Conservation (phyloP, 2,329 filamentous ascomycete genomes). For the Microsporum canis region DNA sequence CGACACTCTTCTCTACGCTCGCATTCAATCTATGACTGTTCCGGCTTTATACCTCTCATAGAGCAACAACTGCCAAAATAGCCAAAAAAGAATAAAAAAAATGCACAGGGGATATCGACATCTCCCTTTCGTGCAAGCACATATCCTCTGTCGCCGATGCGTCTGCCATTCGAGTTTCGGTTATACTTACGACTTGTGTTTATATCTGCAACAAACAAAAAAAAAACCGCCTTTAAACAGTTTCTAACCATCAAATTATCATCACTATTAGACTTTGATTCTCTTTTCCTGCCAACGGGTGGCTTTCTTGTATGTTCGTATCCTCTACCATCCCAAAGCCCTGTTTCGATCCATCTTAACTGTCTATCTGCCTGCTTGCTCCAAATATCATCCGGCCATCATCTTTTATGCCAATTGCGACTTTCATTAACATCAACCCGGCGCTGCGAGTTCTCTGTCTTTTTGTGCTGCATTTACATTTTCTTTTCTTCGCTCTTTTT, state of each 20-base stretch:
- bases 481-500: slow-evolving; percentile 7
- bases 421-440: slow-evolving; percentile 1
- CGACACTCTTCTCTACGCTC: not conserved
- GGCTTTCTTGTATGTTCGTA: not conserved
- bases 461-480: slow-evolving; percentile 4
- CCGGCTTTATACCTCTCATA: not conserved
- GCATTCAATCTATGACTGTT: not conserved
- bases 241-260: not conserved
- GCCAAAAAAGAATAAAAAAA: not conserved
- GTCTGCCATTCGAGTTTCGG: not conserved
- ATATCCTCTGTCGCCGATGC: not conserved
- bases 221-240: not conserved
- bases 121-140: not conserved
- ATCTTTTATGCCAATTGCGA: not conserved
- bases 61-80: not conserved
- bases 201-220: not conserved
- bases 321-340: not conserved
- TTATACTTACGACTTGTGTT: slow-evolving; percentile 1
- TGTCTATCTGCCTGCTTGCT: not conserved
- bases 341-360: not conserved
- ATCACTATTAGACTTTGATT: slow-evolving; percentile 1
- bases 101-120: not conserved
- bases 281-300: not conserved
- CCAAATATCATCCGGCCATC: slow-evolving; percentile 1
- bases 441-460: not conserved